Percentiles rank a stretch among this genome's conserved stretches.
Conservation (phyloP, 1,139 yeast genomes). For the Petasospora rhodanensis region DNA sequence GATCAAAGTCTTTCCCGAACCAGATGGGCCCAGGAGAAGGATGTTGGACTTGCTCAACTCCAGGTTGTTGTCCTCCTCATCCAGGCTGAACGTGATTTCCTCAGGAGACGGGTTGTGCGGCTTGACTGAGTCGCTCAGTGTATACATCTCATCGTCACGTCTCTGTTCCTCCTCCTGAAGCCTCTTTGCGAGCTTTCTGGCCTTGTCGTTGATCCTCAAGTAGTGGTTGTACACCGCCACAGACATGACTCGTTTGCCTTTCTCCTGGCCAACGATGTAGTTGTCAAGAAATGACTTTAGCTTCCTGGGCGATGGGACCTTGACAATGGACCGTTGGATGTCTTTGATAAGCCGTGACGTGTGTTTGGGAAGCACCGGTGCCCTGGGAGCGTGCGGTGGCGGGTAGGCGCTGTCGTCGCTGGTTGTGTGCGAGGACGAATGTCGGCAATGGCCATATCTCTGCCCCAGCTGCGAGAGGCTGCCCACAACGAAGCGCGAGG, state of each 20-base stretch:
- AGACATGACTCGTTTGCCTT: conserved; percentile 46
- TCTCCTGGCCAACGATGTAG: conserved; percentile 48
- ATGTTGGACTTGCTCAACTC: conserved; percentile 48
- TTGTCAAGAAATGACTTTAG: conserved; percentile 41
- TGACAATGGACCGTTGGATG: conserved; percentile 17
- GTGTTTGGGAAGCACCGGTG: too few species aligned
- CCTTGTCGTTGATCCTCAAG: conserved; percentile 38
- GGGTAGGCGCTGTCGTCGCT: too few species aligned
- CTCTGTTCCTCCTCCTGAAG: conserved; percentile 15
- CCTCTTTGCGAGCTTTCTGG: conserved; percentile 21
- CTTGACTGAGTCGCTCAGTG: conserved; percentile 24
- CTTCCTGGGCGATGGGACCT: conserved; percentile 40
- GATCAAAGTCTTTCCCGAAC: conserved; percentile 50
- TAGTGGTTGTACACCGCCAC: conserved; percentile 56
- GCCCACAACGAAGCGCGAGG: too few species aligned
- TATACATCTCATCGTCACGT: conserved; percentile 23
- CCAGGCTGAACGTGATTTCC: conserved; percentile 25
- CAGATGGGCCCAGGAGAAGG: conserved; percentile 49
- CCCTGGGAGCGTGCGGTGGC: too few species aligned
- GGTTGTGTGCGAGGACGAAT: too few species aligned
- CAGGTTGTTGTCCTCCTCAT: conserved; percentile 31
- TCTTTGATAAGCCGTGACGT: conserved; percentile 6
- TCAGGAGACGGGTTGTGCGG: conserved; percentile 29
- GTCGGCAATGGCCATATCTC: too few species aligned
- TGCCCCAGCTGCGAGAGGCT: too few species aligned